Percentiles rank a stretch among this genome's conserved stretches.
These are phyloP conservation scores for Alternaria viburni DNA, from an alignment of 2,329 filamentous ascomycete species.

Conservation along the genomic window DNA sequence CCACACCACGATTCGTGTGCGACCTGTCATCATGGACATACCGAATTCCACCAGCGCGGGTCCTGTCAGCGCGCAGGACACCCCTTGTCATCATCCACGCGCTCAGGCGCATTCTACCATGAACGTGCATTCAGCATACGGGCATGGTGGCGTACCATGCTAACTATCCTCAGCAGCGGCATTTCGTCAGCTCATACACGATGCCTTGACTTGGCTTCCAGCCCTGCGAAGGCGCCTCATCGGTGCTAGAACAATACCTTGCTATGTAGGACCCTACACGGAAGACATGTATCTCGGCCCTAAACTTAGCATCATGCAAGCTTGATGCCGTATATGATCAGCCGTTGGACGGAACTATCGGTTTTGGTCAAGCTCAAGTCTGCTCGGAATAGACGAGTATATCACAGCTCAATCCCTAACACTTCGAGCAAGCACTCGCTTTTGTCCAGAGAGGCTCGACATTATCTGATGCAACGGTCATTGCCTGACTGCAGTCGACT, in stretches of 20 bases:
- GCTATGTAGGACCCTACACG: constrained; percentile 25
- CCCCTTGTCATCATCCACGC: constrained; percentile 30
- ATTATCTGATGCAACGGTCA: neutral
- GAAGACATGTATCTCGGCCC: constrained; percentile 23
- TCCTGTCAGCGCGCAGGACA: constrained; percentile 38
- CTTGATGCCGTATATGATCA: constrained; percentile 30
- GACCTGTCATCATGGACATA: constrained; percentile 15
- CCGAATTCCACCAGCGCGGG: constrained; percentile 14
- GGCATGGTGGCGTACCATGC: constrained; percentile 23
- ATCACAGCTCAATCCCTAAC: constrained; percentile 30
- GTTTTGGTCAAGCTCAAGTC: constrained; percentile 27
- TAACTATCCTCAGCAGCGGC: constrained; percentile 15
- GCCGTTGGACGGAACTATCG: constrained; percentile 24
- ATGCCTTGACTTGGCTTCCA: constrained; percentile 23
- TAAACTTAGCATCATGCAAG: constrained; percentile 24
- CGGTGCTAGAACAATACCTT: constrained; percentile 21
- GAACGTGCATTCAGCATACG: constrained; percentile 27
- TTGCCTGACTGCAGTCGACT: neutral
- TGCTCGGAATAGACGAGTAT: constrained; percentile 27
- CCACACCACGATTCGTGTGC: constrained; percentile 26
- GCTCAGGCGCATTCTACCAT: constrained; percentile 39
- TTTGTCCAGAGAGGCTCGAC: neutral
- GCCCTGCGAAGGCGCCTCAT: constrained; percentile 12
- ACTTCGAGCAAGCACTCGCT: constrained; percentile 15
- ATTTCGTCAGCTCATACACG: constrained; percentile 18